Evolutionary conservation across 176 grass and related monocot species (phyloP).

Genomic region (Poa annua): DNA sequence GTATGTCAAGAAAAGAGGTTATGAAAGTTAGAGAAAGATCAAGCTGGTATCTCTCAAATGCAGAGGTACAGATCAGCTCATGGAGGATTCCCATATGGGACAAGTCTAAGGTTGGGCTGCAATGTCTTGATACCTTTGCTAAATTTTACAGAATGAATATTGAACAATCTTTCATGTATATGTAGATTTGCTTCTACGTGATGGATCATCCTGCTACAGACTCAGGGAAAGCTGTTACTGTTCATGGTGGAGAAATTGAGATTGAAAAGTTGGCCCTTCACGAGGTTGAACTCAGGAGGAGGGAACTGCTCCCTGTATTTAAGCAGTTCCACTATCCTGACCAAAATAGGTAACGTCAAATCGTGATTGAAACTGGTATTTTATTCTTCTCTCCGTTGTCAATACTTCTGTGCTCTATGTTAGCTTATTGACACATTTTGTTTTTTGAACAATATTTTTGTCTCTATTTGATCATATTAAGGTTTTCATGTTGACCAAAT

Average conservation of each 20-base stretch:
- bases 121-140: constrained; percentile 31
- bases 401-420: constrained; percentile 12
- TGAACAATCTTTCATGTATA: constrained; percentile 39
- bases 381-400: background rate
- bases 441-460: constrained; percentile 2
- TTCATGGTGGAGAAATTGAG: constrained; percentile 78
- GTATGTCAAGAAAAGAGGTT: constrained; percentile 55
- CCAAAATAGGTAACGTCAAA: constrained; percentile 69
- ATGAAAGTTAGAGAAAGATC: constrained; percentile 61
- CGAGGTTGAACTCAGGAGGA: constrained; percentile 85
- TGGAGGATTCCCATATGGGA: constrained; percentile 95
- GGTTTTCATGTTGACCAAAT: background rate
- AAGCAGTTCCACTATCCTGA: constrained; percentile 80
- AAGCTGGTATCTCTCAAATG: constrained; percentile 96
- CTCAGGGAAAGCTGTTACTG: constrained; percentile 40
- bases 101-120: constrained; percentile 86
- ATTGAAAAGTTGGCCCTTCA: constrained; percentile 76
- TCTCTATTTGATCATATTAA: constrained; percentile 2
- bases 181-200: constrained; percentile 92
- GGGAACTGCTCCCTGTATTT: constrained; percentile 91
- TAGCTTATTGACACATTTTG: background rate
- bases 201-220: constrained; percentile 60
- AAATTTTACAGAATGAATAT: constrained; percentile 31
- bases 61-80: constrained; percentile 85
- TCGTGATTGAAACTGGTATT: constrained; percentile 28